Evolutionary conservation across 2,329 filamentous ascomycete genomes (phyloP).

Genomic region (Hymenoscyphus occultus): DNA sequence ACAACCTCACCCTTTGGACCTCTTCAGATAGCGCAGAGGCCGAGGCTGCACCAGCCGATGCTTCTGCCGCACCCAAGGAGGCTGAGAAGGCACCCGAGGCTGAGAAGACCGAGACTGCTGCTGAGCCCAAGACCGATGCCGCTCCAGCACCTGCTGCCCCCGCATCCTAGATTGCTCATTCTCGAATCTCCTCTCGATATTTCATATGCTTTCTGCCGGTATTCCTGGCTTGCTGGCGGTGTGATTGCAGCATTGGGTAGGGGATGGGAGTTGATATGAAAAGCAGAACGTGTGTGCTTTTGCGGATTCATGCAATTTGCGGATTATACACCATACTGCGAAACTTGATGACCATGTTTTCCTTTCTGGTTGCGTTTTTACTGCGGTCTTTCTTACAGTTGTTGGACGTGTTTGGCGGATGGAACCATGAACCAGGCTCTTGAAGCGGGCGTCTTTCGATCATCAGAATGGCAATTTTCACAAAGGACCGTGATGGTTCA

Average conservation of each 20-base stretch:
- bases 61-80: constrained; percentile 54
- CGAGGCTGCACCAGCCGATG: constrained; percentile 55
- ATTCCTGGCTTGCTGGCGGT: constrained; percentile 35
- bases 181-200: constrained; percentile 39
- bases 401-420: constrained; percentile 29
- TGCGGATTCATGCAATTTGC: constrained; percentile 28
- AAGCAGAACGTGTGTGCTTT: constrained; percentile 36
- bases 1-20: constrained; percentile 98
- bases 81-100: constrained; percentile 44
- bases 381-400: constrained; percentile 31
- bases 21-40: constrained; percentile 84
- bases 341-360: constrained; percentile 39
- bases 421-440: constrained; percentile 27
- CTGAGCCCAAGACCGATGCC: constrained; percentile 32
- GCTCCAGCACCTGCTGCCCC: constrained; percentile 44
- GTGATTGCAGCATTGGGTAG: constrained; percentile 35
- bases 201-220: constrained; percentile 38
- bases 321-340: constrained; percentile 37
- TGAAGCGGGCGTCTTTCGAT: constrained; percentile 34
- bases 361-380: constrained; percentile 35
- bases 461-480: constrained; percentile 32
- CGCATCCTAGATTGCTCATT: constrained; percentile 49
- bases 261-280: constrained; percentile 39
- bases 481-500: constrained; percentile 33
- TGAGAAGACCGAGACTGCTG: constrained; percentile 38